Base-by-base conservation (phyloP, 2,329 filamentous ascomycete species). In the Colletotrichum kahawae region DNA sequence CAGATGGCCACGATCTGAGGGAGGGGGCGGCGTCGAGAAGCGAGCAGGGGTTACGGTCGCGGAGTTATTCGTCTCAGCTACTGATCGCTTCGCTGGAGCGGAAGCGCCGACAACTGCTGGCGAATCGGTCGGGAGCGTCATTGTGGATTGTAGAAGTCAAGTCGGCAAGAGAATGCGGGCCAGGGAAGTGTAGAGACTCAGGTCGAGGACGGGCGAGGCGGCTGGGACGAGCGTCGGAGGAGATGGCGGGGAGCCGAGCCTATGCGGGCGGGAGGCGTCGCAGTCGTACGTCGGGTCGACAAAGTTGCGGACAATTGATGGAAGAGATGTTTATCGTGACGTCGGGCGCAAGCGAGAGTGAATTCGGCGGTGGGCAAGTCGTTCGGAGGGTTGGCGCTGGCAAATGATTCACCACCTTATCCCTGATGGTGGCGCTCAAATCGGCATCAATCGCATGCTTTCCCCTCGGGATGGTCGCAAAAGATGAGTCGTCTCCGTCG, bases 11-110 rank as follows among this genome's bases (percentile, higher is more conserved):
- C 85, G 84, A 75, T 88, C 87, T 69, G 84, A 81, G 38, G 85
- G 85, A 34, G 86, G 84, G 18, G 86, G 87, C 59, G 88, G 87
- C 51, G 87, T 88, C 51, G 84, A 81, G 73, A 84, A 82, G 74
- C 85, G 85, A 68, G 81, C 80, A 36, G 86, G 82, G 62, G 81
- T 82, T 63, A 80, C 80, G 57, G 79, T 74, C 54, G 83, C 78
- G 54, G 84, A 80, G 82, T 83, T 79, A 76, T 80, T 78, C 70
- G 82, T 78, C 78, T 87, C 79, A 78, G 81, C 64, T 72, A 80
- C 79, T 69, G 82, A 64, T 79, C 82, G 80, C 79, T 83, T 83
- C 65, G 80, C 74, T 38, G 82, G 77, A 77, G 80, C 67, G 24
- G 79, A 77, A 48, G 77, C 77, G 36, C 78, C 77, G 21, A 80